Base-by-base conservation (phyloP, 768 basidiomycete species). In the Russula olivacea region DNA sequence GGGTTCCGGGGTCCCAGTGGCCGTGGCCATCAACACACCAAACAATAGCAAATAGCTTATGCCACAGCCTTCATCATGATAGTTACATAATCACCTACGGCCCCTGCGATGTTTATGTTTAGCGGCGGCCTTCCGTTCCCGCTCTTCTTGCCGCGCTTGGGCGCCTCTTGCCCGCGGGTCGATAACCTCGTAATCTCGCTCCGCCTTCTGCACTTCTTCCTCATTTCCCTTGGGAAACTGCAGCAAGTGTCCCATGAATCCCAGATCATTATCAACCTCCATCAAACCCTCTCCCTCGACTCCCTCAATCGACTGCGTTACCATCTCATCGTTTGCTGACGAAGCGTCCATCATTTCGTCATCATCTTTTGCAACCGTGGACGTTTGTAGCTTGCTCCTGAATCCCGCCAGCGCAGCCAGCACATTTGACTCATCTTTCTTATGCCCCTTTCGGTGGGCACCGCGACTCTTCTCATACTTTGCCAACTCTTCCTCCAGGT, bases 101-200 rank as follows among this genome's bases (percentile, higher is more conserved):
- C 72, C 68, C 32, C 68, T 69, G 32, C 68, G 69, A 62, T 63
- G 68, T 61, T 61, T 71, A 38, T 3, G 0, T 7, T 8, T 50
- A n/a, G n/a, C n/a, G n/a, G 72, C 74, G 14, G 73, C 72, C 57
- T 85, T 89, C 69, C 85, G 77, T 63, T 89, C 88, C 67, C 79
- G 77, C 68, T 91, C 90, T 70, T 93, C 91, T 69, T 92, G 88
- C 69, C 79, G 83, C 28, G 91, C 91, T 53, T 82, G 76, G 25
- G 88, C 89, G 49, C 86, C 80, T 59, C 91, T 75, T 53, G 82
- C 81, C 62, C 91, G 76, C 0, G 91, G 91, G 71, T 93, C 91
- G 71, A 93, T 93, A 30, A 93, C 91, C 74, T 93, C 91, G 69
- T 92, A 93, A 61, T 93, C 91, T 58, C 89, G 75, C 72, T 91